Evolutionary conservation across 2,329 filamentous ascomycete genomes (phyloP), one percentile per base, ranked within the genome.

Genomic region (Akanthomyces muscarius): DNA sequence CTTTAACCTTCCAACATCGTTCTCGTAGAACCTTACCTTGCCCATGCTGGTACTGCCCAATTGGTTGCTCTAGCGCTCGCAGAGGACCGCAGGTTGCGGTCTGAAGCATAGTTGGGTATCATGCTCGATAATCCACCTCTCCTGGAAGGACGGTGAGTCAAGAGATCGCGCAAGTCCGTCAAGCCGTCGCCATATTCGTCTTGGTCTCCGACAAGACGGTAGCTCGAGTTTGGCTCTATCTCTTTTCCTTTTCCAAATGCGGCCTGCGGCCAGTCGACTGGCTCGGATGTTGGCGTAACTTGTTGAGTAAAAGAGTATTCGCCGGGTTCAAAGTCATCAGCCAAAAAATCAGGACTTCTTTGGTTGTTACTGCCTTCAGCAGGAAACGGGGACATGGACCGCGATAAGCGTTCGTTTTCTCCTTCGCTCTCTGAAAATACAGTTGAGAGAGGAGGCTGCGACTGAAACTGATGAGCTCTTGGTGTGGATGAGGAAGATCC

Each of bases 111-210:
- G 65, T 74, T 79, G 41, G 78, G 80, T 63, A 83, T 78, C 62
- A 84, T 80, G 16, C 78, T 78, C 2, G 80, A 80, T n/a, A 87
- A 72, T 30, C 80, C 80, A 10, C 62, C 56, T 33, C 77, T 78
- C 47, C 83, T 78, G 0, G 86, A 88, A 13, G 83, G 78, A 25
- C 82, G 79, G 55, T 79, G 76, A 21, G 80, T 77, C 28, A 64
- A 18, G 16, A 85, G 74, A 25, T 81, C 75, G 42, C 84, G 79
- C 55, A 89, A 76, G 63, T 88, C 86, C 5, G 84, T 82, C 28
- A 89, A 76, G 1, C 85, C 85, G 68, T 89, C 86, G 4, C 86
- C 85, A 66, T 88, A 78, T 70, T 89, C 86, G 66, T 89, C 86
- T 64, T 84, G 80, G 65, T 88, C 80, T 23, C 80, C 80, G 47